Base-by-base conservation (phyloP, 805 yeast species). In the Yamadazyma takamatsuzukensis region DNA sequence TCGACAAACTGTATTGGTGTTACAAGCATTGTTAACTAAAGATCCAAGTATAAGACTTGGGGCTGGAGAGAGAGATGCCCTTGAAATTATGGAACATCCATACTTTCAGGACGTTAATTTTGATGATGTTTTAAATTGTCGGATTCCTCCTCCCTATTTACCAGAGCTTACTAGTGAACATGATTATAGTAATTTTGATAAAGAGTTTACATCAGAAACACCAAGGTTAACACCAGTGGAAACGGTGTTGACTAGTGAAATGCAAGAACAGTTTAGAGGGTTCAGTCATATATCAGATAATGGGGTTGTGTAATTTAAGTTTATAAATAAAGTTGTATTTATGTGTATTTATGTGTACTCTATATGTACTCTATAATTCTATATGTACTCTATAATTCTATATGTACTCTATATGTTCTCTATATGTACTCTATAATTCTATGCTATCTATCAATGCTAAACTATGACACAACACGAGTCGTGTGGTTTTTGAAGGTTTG, bases 181-280 rank as follows among this genome's bases (percentile, higher is more conserved):
- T 36, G 97, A 89, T 59, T 88, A 89, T 28, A 76, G 93, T 3
- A 87, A 87, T 64, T 93, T 93, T 54, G 98, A 93, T 61, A 83
- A 81, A 49, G 96, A 88, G 56, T 93, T 93, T 54, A 93, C 98
- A 0, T 77, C 88, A 0, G 97, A 93, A 51, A 83, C 93, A 21
- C 96, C 97, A 21, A 81, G 95, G 31, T 71, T 90, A 59, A 93
- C 98, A 1, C 98, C 98, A 2, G 89, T 93, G 30, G 90, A 87
- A 40, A 82, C 95, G 18, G 80, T 84, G 5, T 69, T 93, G 50
- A 82, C 93, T 10, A 77, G 93, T 2, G 76, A 80, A 17, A 82
- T 83, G 78, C 98, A 93, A 69, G 97, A 93, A 51, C 94, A 87
- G 64, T 93, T 93, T 74, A 78, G 97, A 48, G 98, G 98, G 3